Conservation (phyloP, 768 basidiomycete species). For the Phanerochaete sordida region DNA sequence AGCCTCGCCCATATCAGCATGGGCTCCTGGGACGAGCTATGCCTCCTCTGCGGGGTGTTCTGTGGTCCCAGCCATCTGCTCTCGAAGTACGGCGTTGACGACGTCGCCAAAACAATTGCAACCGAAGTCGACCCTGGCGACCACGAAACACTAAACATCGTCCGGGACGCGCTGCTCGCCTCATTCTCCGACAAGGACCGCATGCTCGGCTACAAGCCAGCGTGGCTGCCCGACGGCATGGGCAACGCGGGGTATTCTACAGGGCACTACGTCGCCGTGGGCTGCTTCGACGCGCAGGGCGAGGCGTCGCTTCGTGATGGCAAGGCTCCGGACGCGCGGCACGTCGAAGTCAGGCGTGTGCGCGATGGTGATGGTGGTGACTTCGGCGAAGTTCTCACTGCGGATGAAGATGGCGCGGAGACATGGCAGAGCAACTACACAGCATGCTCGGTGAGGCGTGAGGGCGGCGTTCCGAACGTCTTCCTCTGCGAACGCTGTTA, state of each 20-base stretch:
- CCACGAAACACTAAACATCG: background rate
- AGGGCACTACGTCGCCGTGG: background rate
- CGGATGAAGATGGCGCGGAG: background rate
- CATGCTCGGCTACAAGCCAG: background rate
- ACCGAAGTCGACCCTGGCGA: background rate
- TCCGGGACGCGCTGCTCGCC: background rate
- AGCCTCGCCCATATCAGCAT: background rate
- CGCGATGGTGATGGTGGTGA: background rate
- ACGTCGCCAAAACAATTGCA: background rate
- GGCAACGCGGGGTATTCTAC: background rate
- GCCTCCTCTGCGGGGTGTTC: conserved; percentile 1
- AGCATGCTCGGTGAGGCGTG: background rate
- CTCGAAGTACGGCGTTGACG: background rate
- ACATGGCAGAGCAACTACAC: background rate
- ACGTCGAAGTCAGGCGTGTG: conserved; percentile 1
- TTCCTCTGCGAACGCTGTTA: conserved; percentile 6
- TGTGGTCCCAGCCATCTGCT: background rate
- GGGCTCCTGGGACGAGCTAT: conserved; percentile 7
- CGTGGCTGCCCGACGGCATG: conserved; percentile 1
- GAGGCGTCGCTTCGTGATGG: background rate
- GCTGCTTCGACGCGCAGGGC: background rate
- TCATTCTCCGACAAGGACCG: background rate
- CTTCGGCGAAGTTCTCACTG: background rate
- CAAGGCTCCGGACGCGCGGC: background rate
- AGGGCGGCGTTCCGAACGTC: conserved; percentile 1